Base-by-base conservation (phyloP, 805 yeast genomes). In the Saccharomyces kudriavzevii region DNA sequence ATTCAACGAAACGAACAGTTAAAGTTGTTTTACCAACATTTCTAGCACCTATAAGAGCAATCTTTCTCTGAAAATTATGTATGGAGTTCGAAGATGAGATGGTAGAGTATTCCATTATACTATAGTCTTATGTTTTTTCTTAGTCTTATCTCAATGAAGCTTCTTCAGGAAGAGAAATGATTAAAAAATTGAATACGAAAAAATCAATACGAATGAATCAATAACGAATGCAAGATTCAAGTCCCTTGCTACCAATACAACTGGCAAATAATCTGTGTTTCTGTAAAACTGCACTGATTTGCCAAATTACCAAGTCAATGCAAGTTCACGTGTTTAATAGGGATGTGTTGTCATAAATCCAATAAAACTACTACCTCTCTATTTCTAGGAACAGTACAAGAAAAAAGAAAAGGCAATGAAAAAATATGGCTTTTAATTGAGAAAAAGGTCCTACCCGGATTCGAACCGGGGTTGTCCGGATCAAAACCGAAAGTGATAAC, bases 21-120 rank as follows among this genome's bases (percentile, higher is more conserved):
- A 89, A 74, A 1, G 96, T 85, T 29, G 96, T 88, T 70, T 90
- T 83, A 1, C 96, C 96, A 25, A 89, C 96, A 40, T 91, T 86
- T 50, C 95, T 77, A 20, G 94, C 83, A 45, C 97, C 97, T 22
- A 89, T 89, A 20, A 90, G 85, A 13, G 95, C 95, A 52, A 90
- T 78, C 66, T 87, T 88, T 55, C 96, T 52, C 40, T 60, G 61
- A 11, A 58, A 51, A 11, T 53, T 77, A 30, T 45, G 48, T 45
- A 11, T 45, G 17, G 48, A 22, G 43, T 35, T 35, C 24, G 43
- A 35, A n/a, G 43, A 35, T 5, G 22, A 17, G 8, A 35, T 35
- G 17, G 43, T 17, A 5, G 43, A 8, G 22, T 35, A 35, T 35
- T 35, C 43, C 43, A 35, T 35, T 35, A 35, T 17, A 11, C 22